Conservation (phyloP, 441 rosid genomes). For the Pelargonium fulgidum region DNA sequence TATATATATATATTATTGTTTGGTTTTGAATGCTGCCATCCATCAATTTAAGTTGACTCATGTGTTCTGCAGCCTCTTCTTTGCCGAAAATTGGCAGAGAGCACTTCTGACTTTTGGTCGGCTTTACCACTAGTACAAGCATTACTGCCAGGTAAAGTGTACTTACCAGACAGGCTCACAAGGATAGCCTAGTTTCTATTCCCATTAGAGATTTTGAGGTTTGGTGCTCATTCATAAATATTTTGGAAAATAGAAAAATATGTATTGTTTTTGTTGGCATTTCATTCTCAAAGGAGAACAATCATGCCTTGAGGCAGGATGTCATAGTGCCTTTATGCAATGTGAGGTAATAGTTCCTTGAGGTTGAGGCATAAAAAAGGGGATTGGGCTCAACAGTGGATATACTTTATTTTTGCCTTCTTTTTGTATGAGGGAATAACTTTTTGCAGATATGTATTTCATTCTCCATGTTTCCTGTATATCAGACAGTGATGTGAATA, state of each 20-base stretch:
- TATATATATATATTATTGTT: conserved; percentile 10
- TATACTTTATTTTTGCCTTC: background rate
- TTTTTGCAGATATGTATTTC: background rate
- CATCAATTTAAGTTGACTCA: conserved; percentile 23
- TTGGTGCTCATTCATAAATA: conserved; percentile 7
- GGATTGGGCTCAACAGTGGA: background rate
- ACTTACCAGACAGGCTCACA: conserved; percentile 13
- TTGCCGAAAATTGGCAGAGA: conserved; percentile 61
- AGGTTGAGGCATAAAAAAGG: too few species aligned
- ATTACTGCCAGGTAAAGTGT: conserved; percentile 62
- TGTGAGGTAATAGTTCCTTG: background rate
- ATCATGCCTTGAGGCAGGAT: background rate
- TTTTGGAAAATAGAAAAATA: background rate
- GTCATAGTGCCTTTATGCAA: background rate
- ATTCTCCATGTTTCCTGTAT: background rate
- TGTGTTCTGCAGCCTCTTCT: conserved; percentile 49
- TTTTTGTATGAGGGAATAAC: background rate
- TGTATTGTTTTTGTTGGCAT: background rate
- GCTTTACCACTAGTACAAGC: conserved; percentile 80
- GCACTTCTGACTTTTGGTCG: conserved; percentile 57
- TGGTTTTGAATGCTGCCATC: conserved; percentile 18
- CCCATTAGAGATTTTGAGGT: conserved; percentile 17
- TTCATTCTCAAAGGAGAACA: background rate
- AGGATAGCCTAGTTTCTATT: conserved; percentile 10
- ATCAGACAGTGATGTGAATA: background rate